Evolutionary conservation across 495 filamentous ascomycete species (phyloP).

Genomic region (Physcia stellaris): DNA sequence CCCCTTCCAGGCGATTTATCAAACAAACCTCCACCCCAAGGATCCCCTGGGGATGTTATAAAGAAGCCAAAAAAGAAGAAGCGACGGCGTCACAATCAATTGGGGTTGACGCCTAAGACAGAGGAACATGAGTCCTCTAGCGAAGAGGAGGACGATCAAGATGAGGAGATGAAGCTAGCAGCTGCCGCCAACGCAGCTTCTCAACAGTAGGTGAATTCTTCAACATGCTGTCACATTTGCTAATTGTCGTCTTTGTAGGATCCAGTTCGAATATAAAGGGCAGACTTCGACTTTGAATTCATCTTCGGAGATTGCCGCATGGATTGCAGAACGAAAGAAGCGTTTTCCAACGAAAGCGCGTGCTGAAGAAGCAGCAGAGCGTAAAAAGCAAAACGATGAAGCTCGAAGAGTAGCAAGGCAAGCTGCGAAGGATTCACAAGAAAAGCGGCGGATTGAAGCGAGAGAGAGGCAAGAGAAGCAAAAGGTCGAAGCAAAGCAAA

Average conservation of each 20-base stretch:
- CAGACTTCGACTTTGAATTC: slow-evolving; percentile 33
- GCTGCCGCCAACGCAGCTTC: slow-evolving; percentile 22
- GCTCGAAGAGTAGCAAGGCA: slow-evolving; percentile 2
- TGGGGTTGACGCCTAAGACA: slow-evolving; percentile 66
- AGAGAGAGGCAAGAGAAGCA: slow-evolving; percentile 21
- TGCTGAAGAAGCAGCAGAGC: slow-evolving; percentile 27
- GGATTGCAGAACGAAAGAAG: slow-evolving; percentile 68
- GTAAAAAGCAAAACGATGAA: slow-evolving; percentile 19
- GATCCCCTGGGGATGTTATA: slow-evolving; percentile 23
- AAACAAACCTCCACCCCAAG: slow-evolving; percentile 53
- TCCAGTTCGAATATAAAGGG: slow-evolving; percentile 32
- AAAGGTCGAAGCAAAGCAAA: slow-evolving; percentile 13
- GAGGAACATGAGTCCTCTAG: slow-evolving; percentile 56
- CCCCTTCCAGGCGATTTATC: no score
- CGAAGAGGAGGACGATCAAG: slow-evolving; percentile 58
- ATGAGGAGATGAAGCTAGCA: slow-evolving; percentile 47
- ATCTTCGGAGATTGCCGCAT: slow-evolving; percentile 57
- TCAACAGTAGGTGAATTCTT: slow-evolving; percentile 25
- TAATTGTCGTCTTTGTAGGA: slow-evolving; percentile 4
- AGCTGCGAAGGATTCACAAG: slow-evolving; percentile 1
- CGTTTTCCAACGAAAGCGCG: slow-evolving; percentile 64
- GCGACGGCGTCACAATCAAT: slow-evolving; percentile 62
- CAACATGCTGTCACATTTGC: slow-evolving; percentile 8
- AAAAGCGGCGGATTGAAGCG: slow-evolving; percentile 10
- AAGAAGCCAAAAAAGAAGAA: slow-evolving; percentile 52